Conservation (phyloP, 1,284 basidiomycete genomes). For the Blastosporella zonata region DNA sequence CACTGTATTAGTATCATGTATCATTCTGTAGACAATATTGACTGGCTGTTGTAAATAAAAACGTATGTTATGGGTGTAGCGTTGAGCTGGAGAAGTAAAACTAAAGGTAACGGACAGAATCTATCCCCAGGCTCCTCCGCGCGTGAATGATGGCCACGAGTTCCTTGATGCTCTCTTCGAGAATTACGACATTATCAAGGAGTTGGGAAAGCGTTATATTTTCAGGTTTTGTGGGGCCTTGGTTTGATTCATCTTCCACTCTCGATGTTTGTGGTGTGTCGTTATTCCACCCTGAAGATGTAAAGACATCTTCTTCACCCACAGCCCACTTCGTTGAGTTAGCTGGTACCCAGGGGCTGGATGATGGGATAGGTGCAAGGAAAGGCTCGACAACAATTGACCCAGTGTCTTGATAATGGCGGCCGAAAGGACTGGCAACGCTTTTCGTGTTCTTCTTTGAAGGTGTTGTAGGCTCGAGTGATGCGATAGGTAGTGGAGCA, state of each 20-base stretch:
- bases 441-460: conserved; percentile 41
- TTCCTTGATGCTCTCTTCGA: conserved; percentile 97
- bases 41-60: no score
- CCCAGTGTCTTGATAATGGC: conserved; percentile 81
- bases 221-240: conserved; percentile 34
- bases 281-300: conserved; percentile 57
- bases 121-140: conserved; percentile 83
- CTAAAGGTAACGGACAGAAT: conserved; percentile 74
- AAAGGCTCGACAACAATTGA: conserved; percentile 74
- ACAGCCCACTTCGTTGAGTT: conserved; percentile 48
- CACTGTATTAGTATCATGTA: conserved; percentile 2
- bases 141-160: conserved; percentile 85
- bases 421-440: conserved; percentile 78
- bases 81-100: conserved; percentile 16
- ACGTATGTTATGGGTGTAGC: no score
- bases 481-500: conserved; percentile 33
- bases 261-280: conserved; percentile 17
- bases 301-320: conserved; percentile 69
- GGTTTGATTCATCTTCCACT: conserved; percentile 29
- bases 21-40: conserved; percentile 5
- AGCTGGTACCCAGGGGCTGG: conserved; percentile 61
- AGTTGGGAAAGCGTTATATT: conserved; percentile 77
- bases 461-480: conserved; percentile 42
- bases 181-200: conserved; percentile 91
- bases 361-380: conserved; percentile 55